Evolutionary conservation across 306 rosid genomes (phyloP), one percentile per base, ranked within the genome.

Genomic region (Cucurbita pepo): DNA sequence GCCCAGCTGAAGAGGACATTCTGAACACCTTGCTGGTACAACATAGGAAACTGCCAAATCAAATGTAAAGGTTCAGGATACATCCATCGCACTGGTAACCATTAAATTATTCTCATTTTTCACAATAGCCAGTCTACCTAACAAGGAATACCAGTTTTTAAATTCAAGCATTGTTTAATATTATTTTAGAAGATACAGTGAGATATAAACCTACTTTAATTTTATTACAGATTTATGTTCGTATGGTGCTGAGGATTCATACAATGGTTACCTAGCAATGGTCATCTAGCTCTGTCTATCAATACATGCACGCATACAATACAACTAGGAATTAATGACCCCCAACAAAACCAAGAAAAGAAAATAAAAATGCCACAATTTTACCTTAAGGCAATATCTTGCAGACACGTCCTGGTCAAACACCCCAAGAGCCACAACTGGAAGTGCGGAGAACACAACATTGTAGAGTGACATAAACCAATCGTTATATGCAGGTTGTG

Each of bases 371-470:
- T 10, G 45, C 36, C 44, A 30, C 51, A 38, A 19, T 8, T 34
- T 53, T 75, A 75, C 78, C 90, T 86, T 95, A 37, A 79, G 85
- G 77, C 96, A 95, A 82, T 80, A 85, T 79, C 95, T 86, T 38
- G 96, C 87, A 45, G 99, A 95, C 43, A 95, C 97, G 54, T 95
- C 99, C 85, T 95, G 99, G 81, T 91, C 99, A 77, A 89, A 88
- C 61, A 95, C 89, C 41, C 99, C 99, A 50, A 95, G 84, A 37
- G 96, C 91, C 72, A 95, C 76, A 76, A 88, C 99, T 0, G 99
- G 99, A 75, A 95, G 82, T 22, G 99, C 82, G 8, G 99, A 95
- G 86, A 95, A 95, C 79, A 95, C 77, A 61, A 95, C 84, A 36
- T 91, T 91, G 71, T 86, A 95, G 22, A 95, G 85, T 13, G 99